Evolutionary conservation across 306 rosid species (phyloP), one percentile per base, ranked within the genome.

Genomic region (Begonia peltatifolia): DNA sequence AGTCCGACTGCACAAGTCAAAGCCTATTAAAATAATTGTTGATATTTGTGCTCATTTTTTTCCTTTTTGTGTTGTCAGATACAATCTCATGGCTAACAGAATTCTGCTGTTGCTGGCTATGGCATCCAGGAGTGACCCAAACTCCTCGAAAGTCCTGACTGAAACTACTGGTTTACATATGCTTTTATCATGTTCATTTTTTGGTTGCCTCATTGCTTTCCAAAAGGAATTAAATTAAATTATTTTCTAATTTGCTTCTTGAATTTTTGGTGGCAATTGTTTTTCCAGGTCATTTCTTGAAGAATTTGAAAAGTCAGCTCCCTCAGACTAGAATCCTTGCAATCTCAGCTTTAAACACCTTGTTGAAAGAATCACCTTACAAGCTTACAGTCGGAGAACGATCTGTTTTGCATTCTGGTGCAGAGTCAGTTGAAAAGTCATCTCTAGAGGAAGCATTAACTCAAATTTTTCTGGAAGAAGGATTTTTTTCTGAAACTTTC

Each of bases 251-350:
- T 11, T 53, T 49, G 18, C 41, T 6, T 46, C 46, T 30, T 58
- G 51, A 41, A 55, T 18, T 30, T 55, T 63, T 18, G 14, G 14
- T 30, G 43, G 44, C 25, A 44, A 43, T 66, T 65, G 36, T 43
- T 50, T 63, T 57, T 78, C 41, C 80, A 90, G 99, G 99, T 44
- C 95, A 90, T 77, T 90, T 90, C 67, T 76, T 90, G 72, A 83
- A 77, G 81, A 90, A 70, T 74, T 70, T 90, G 59, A 90, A 83
- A 73, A 90, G 99, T 59, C 95, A 83, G 68, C 95, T 90, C 70
- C 99, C 99, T 52, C 99, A 90, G 75, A 90, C 99, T 54, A 79
- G 99, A 71, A 90, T 90, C 73, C 99, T 90, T 51, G 92, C 99
- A 51, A 90, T 90, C 67, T 80, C 96, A 8, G 99, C 99, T 57